phyloP scores from a whole-genome alignment of 2,329 filamentous ascomycete genomes.

The Microdochium bolleyi region DNA sequence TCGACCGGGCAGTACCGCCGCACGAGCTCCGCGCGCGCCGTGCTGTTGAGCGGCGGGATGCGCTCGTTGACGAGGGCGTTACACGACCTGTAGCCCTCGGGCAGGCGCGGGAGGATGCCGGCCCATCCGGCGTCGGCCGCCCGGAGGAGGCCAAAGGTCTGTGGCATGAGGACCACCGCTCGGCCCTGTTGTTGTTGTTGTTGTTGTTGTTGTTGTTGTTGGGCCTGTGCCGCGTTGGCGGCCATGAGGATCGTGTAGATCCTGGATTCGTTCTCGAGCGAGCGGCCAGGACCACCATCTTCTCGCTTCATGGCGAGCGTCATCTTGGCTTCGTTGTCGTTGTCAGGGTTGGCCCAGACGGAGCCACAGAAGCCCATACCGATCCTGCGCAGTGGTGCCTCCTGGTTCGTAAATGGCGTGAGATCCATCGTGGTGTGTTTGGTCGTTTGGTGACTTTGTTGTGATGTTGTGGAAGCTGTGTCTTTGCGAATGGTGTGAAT shows the following conservation, averaged over 20 bases:
- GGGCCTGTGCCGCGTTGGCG: too few relatives aligned
- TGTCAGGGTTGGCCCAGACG: slow-evolving; percentile 3
- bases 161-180: slow-evolving; percentile 4
- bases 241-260: slow-evolving; percentile 4
- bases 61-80: slow-evolving; percentile 20
- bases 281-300: slow-evolving; percentile 7
- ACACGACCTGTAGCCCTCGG: slow-evolving; percentile 9
- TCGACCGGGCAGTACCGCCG: slow-evolving; percentile 7
- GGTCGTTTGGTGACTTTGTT: neutral
- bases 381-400: neutral
- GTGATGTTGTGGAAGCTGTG: too few relatives aligned
- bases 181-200: neutral
- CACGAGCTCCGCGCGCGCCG: slow-evolving; percentile 9
- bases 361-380: slow-evolving; percentile 5
- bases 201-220: neutral
- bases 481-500: too few relatives aligned
- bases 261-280: slow-evolving; percentile 7
- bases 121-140: neutral
- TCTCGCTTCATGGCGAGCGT: slow-evolving; percentile 8
- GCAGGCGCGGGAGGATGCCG: slow-evolving; percentile 8
- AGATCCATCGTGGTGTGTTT: neutral
- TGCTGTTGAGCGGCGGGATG: slow-evolving; percentile 11
- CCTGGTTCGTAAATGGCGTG: neutral
- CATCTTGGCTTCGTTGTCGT: neutral
- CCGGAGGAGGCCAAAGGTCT: slow-evolving; percentile 4